A percentile compares a stretch with the other conserved stretches of the same genome.
These are phyloP conservation scores for Syzygium grande DNA, from an alignment of 345 rosid genomes.

Conservation along the genomic window DNA sequence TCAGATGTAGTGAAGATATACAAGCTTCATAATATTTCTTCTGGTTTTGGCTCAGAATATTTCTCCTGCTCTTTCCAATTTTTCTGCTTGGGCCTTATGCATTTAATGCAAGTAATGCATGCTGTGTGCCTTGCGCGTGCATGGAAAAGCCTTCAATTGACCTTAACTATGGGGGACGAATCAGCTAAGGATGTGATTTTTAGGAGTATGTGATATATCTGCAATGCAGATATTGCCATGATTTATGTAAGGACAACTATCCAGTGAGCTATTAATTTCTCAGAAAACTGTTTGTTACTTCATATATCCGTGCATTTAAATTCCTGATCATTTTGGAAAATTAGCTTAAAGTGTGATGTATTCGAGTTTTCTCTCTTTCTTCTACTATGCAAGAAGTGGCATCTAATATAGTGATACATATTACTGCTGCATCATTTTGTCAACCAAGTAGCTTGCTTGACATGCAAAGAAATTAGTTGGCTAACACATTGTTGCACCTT, in stretches of 20 bases:
- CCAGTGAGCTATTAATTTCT: background rate
- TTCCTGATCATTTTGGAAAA: background rate
- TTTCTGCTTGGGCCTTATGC: background rate
- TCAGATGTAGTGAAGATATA: background rate
- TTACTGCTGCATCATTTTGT: background rate
- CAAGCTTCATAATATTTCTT: background rate
- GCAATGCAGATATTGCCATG: background rate
- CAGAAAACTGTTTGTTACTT: background rate
- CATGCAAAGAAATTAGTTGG: background rate
- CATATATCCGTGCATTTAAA: background rate
- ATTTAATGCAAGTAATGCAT: background rate
- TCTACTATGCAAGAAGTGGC: background rate
- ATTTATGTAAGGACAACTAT: background rate
- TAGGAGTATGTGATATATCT: background rate
- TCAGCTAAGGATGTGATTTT: background rate
- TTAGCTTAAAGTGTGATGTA: background rate
- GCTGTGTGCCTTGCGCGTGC: background rate
- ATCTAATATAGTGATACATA: background rate
- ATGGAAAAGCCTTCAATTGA: background rate
- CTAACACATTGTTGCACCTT: background rate
- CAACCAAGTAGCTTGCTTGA: background rate
- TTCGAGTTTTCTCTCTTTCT: background rate
- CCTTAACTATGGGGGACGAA: background rate
- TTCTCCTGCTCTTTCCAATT: background rate
- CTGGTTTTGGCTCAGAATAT: background rate